Evolutionary conservation across 495 filamentous ascomycete species (phyloP).

Genomic region (Hypoxylon perforatum): DNA sequence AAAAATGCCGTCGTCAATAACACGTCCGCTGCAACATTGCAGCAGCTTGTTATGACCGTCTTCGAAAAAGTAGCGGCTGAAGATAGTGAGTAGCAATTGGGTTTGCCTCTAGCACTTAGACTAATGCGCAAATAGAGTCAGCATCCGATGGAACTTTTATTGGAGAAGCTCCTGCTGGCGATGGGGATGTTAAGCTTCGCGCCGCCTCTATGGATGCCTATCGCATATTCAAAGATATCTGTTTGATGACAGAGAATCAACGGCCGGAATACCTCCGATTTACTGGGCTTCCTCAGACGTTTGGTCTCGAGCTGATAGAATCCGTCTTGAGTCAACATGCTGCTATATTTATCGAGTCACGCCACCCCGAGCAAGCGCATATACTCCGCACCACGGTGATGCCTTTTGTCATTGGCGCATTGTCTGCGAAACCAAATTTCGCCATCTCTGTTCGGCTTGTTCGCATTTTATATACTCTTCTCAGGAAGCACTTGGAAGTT

Average conservation of each 20-base stretch:
- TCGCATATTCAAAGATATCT: constrained; percentile 87
- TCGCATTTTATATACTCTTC: constrained; percentile 80
- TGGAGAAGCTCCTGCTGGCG: constrained; percentile 71
- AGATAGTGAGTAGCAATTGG: constrained; percentile 67
- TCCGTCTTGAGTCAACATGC: constrained; percentile 87
- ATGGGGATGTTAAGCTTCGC: constrained; percentile 71
- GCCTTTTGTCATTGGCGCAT: constrained; percentile 79
- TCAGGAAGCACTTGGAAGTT: constrained; percentile 79
- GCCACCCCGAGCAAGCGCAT: constrained; percentile 82
- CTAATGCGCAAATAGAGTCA: constrained; percentile 46
- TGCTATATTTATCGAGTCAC: constrained; percentile 69
- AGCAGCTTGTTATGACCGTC: constrained; percentile 89
- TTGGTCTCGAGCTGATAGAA: constrained; percentile 91
- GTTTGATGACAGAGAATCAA: constrained; percentile 85
- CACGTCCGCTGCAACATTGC: constrained; percentile 92
- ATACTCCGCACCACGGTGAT: constrained; percentile 83
- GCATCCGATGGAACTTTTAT: constrained; percentile 62
- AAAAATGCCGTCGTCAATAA: constrained; percentile 94
- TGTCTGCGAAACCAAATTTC: constrained; percentile 84
- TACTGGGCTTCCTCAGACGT: constrained; percentile 78
- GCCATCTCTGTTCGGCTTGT: constrained; percentile 83
- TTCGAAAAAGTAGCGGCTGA: constrained; percentile 91
- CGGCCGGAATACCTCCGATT: constrained; percentile 81
- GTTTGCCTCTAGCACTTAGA: constrained; percentile 5
- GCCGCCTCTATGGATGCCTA: constrained; percentile 89